Evolutionary conservation across 225 moss, liverwort and hornwort species (phyloP).

Genomic region (Bryum argenteum): DNA sequence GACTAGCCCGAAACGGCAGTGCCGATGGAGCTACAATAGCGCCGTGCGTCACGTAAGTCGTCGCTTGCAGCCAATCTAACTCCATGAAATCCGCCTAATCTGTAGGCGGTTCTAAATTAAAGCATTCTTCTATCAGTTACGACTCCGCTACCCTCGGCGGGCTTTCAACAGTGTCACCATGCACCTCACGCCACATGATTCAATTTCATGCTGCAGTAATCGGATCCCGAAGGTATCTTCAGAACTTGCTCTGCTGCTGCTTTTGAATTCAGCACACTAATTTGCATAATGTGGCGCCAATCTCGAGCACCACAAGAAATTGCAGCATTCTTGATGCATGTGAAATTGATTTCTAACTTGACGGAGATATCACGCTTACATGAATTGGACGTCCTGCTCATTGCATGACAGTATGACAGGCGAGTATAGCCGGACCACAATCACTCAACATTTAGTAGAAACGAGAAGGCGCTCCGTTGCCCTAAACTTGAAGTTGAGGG

Average conservation of each 20-base stretch:
- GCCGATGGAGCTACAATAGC: not conserved
- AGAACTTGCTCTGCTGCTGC: not conserved
- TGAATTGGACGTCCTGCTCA: too few relatives aligned
- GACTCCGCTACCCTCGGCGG: conserved; percentile 1
- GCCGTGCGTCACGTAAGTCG: conserved; percentile 16
- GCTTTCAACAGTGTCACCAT: not conserved
- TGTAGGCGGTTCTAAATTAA: not conserved
- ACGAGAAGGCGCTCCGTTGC: not conserved
- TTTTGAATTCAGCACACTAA: not conserved
- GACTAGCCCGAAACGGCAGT: not conserved
- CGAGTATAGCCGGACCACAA: too few relatives aligned
- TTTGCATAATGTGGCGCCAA: not conserved
- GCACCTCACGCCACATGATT: not conserved
- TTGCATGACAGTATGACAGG: too few relatives aligned
- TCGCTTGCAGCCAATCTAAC: not conserved
- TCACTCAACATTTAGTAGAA: not conserved
- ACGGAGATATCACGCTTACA: not conserved
- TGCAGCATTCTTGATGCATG: not conserved
- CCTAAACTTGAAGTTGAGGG: not conserved
- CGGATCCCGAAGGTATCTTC: not conserved
- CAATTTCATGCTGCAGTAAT: not conserved
- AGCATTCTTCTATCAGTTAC: not conserved
- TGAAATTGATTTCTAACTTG: not conserved
- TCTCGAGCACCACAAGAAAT: not conserved
- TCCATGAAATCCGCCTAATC: not conserved